These are phyloP conservation scores for Leccinum imitatum DNA, from an alignment of 768 basidiomycete genomes.

Conservation along the genomic window DNA sequence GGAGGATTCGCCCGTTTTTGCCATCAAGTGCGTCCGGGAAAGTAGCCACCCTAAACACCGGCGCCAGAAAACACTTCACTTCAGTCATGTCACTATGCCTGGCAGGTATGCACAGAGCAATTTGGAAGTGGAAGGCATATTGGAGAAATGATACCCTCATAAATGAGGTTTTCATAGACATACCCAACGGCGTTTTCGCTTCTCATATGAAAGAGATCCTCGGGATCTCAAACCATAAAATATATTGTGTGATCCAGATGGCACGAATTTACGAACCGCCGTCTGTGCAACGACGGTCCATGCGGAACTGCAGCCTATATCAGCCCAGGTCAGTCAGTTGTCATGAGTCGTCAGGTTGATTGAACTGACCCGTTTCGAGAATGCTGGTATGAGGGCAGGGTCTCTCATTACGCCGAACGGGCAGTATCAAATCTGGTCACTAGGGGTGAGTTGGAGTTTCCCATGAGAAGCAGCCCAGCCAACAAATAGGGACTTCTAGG, in stretches of 20 bases:
- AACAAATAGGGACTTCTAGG: neutral
- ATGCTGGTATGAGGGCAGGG: conserved; percentile 47
- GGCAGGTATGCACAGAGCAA: conserved; percentile 64
- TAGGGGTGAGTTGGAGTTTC: conserved; percentile 61
- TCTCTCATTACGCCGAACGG: conserved; percentile 15
- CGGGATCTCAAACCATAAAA: conserved; percentile 71
- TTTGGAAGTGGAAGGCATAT: conserved; percentile 52
- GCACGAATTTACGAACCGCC: conserved; percentile 36
- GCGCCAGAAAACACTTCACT: conserved; percentile 45
- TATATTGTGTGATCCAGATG: conserved; percentile 51
- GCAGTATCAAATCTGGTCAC: conserved; percentile 61
- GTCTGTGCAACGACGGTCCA: conserved; percentile 47
- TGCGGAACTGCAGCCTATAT: conserved; percentile 65
- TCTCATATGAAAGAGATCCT: no score
- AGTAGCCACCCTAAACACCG: conserved; percentile 49
- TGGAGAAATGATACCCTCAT: conserved; percentile 54
- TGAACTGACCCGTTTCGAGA: conserved; percentile 39
- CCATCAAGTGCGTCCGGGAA: conserved; percentile 73
- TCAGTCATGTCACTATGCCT: conserved; percentile 52
- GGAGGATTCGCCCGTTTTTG: conserved; percentile 44
- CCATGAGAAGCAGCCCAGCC: conserved; percentile 18
- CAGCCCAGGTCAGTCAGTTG: conserved; percentile 62
- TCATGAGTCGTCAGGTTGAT: neutral
- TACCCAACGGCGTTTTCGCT: no score
- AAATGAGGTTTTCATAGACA: conserved; percentile 49